Base-by-base conservation (phyloP, 768 basidiomycete species). In the Trametes meyenii region DNA sequence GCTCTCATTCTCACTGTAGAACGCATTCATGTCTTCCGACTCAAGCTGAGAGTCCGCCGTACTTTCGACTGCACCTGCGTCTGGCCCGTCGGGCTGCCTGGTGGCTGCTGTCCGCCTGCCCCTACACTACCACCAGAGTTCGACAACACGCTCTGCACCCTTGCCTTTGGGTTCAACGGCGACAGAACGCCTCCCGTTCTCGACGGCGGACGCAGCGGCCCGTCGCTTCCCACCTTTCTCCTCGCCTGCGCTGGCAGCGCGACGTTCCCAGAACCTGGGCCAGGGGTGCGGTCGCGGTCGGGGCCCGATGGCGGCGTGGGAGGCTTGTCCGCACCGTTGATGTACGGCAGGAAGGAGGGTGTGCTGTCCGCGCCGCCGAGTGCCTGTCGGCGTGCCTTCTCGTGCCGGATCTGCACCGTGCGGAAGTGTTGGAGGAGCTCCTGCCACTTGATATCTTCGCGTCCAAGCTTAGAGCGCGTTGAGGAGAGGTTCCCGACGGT, bases 361-460 rank as follows among this genome's bases (percentile, higher is more conserved):
- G 81, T 72, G 0, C 72, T 77, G 57, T 94, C 89, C 14, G 81
- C 75, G 1, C 49, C 49, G n/a, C 89, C 90, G 7, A 89, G 76
- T 0, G 87, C 85, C 65, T 86, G 88, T 39, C 96, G 81, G 29
- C 95, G 85, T 4, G 94, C 85, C 71, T 95, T 96, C 77, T 98
- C 96, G 71, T 98, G 96, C 67, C 87, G 90, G 36, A 83, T 80
- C 74, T 99, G 97, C 1, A 97, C 87, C 0, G 84, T 78, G 17
- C 96, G 88, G 79, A 99, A 99, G 73, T 99, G 97, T 4, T 83
- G 81, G 11, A 98, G 83, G 0, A 99, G 82, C 62, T 98, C 97
- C 70, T 89, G 88, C 97, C 97, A 99, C 72, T 97, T 98, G 72
- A 99, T 97, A 55, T 97, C 94, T 44, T 92, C 94, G 24, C 91